Evolutionary conservation across 2,329 filamentous ascomycete species (phyloP), one percentile per base, ranked within the genome.

Genomic region (Fusarium coffeatum): DNA sequence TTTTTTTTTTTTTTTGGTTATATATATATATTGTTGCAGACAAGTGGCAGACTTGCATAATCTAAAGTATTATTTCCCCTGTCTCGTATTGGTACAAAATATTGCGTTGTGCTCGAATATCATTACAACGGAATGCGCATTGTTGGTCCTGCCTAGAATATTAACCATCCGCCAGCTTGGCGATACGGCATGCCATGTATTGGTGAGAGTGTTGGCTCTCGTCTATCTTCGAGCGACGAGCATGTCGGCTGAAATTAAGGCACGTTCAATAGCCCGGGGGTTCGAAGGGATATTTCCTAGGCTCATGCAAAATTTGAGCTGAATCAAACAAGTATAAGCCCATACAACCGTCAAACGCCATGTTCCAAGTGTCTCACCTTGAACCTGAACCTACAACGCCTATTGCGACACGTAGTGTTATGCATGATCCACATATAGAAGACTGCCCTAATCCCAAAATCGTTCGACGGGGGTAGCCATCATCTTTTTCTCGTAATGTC

Each of bases 341-440:
- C 73, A 58, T 63, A 57, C 67, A 72, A 72, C 67, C 62, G 65
- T 60, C 43, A 67, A 64, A 75, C 66, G 48, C 61, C 71, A 67
- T 69, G 68, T 72, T 68, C 73, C 73, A 71, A 59, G 67, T 72
- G 64, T 68, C 73, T 75, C 73, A 75, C 73, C 73, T 75, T 74
- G 64, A 61, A 66, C 73, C 64, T 55, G 41, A 55, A 54, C 71
- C 61, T 59, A 55, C 55, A 75, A 75, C 72, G 72, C 73, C 73
- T 59, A 25, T 59, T 45, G 23, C 34, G 37, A 68, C 62, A 56
- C 57, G 55, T 55, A 64, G 42, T 49, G 48, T 42, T 58, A 55
- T 62, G 70, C 50, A 64, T 45, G 37, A 41, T 71, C 50, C 25
- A 45, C 65, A 27, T 58, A 46, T 28, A 56, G 13, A 25, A 54